Evolutionary conservation across 192 early-diverging fungal genomes (phyloP), one percentile per base, ranked within the genome.

Genomic region (Coemansia sp.): DNA sequence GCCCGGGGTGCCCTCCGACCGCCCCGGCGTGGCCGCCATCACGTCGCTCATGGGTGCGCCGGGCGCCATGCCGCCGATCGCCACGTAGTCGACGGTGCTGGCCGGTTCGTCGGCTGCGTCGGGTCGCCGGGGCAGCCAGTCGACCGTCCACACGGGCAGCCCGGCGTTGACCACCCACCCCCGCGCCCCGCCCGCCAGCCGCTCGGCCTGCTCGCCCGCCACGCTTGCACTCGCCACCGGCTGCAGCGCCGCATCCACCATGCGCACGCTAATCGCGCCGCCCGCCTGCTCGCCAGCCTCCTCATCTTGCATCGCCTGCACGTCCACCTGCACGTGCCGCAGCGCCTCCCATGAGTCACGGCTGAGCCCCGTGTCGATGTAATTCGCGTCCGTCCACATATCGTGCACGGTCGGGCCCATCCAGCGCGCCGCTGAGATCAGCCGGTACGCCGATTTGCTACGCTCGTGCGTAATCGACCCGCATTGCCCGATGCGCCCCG

Each of bases 361-460:
- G 48, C 70, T 68, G 33, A 63, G 53, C 3, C 64, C 61, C 27
- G 49, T 21, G 50, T 77, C 73, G 9, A 77, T 67, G 37, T 59
- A 63, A 23, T 52, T 58, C 4, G 60, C 37, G 48, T 64, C 59
- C 11, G 47, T 25, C 15, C 18, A 61, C n/a, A 38, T 43, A 22
- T 53, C 27, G 13, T 41, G 14, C 10, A 2, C 2, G 9, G 11
- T 6, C 25, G 71, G 71, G 4, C 71, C 71, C 3, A 33, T 15
- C 64, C 64, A 73, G 1, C 33, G 18, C 15, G 41, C 41, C 15
- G 41, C 2, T 9, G 41, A 2, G 13, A 30, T 5, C 27, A 30
- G 27, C 27, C 27, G 27, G 27, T 30, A 30, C 27, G 27, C 27
- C 27, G 27, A 30, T 7, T 2, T 30, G 27, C 4, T 30, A 2